Evolutionary conservation across 495 filamentous ascomycete species (phyloP).

Genomic region (Choiromyces venosus): DNA sequence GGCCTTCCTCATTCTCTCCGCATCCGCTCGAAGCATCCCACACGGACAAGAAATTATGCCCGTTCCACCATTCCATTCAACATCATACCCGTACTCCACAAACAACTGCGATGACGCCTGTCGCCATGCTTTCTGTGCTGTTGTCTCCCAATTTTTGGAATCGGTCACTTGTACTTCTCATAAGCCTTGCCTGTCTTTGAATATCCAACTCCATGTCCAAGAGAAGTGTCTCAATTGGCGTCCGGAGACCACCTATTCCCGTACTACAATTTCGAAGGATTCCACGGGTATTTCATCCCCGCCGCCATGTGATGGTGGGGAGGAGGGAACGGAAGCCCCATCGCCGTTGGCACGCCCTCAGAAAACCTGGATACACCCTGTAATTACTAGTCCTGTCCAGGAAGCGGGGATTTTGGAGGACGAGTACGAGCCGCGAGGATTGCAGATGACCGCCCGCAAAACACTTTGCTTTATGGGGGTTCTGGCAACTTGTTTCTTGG

Average conservation of each 20-base stretch:
- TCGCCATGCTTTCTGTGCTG: conserved; percentile 27
- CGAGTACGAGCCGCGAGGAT: neutral
- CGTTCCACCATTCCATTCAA: neutral
- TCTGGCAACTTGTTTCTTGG: neutral
- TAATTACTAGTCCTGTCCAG: neutral
- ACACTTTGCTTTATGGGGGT: neutral
- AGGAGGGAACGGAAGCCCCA: neutral
- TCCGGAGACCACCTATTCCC: conserved; percentile 7
- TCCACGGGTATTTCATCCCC: neutral
- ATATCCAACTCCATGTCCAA: conserved; percentile 25
- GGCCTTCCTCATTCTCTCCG: neutral
- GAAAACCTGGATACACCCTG: neutral
- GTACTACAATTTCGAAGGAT: conserved; percentile 5
- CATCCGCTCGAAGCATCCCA: neutral
- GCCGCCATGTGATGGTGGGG: neutral
- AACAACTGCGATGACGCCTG: conserved; percentile 28
- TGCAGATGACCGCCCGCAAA: neutral
- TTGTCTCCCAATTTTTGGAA: conserved; percentile 31
- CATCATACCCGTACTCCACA: neutral
- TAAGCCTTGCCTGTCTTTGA: conserved; percentile 22
- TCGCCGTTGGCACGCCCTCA: neutral
- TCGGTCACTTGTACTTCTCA: conserved; percentile 30
- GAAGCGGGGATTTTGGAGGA: neutral
- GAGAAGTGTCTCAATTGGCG: conserved; percentile 34
- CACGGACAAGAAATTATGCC: neutral